phyloP scores from a whole-genome alignment of 2,329 filamentous ascomycete species.

The Nemania serpens region DNA sequence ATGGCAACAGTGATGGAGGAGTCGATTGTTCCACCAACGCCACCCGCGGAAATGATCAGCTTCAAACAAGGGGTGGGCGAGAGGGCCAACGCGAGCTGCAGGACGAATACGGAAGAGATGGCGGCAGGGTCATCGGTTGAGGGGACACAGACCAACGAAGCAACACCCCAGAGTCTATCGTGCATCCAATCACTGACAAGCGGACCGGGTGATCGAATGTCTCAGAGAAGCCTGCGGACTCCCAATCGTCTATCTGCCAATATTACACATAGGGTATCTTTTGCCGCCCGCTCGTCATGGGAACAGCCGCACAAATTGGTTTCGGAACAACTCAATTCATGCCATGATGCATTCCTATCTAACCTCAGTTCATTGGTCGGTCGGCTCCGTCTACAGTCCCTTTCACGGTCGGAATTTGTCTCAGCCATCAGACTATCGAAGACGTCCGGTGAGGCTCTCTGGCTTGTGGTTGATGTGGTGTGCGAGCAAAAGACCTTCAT shows the following conservation, averaged over 20 bases:
- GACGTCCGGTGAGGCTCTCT: slow-evolving; percentile 76
- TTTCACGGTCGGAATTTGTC: slow-evolving; percentile 82
- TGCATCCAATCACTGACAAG: slow-evolving; percentile 47
- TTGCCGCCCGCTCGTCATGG: slow-evolving; percentile 68
- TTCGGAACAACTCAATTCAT: slow-evolving; percentile 77
- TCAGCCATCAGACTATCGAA: slow-evolving; percentile 83
- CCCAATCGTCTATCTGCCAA: slow-evolving; percentile 56
- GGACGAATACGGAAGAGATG: slow-evolving; percentile 41
- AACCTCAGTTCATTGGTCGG: slow-evolving; percentile 94
- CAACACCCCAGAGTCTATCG: slow-evolving; percentile 54
- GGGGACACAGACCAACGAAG: slow-evolving; percentile 43
- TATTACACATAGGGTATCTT: slow-evolving; percentile 76
- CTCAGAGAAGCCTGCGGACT: slow-evolving; percentile 45
- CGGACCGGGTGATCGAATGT: slow-evolving; percentile 41
- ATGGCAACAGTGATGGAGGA: slow-evolving; percentile 66
- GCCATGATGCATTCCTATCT: slow-evolving; percentile 87
- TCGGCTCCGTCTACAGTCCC: slow-evolving; percentile 85
- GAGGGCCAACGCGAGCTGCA: slow-evolving; percentile 48
- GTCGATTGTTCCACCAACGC: slow-evolving; percentile 63
- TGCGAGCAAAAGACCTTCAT: slow-evolving; percentile 75
- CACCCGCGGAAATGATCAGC: slow-evolving; percentile 61
- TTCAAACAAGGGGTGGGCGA: slow-evolving; percentile 50
- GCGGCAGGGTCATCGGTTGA: slow-evolving; percentile 45
- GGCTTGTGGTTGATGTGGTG: slow-evolving; percentile 81
- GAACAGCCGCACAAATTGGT: slow-evolving; percentile 74